Conservation (phyloP, 148 eudicot genomes). For the Rhododendron griersonianum region DNA sequence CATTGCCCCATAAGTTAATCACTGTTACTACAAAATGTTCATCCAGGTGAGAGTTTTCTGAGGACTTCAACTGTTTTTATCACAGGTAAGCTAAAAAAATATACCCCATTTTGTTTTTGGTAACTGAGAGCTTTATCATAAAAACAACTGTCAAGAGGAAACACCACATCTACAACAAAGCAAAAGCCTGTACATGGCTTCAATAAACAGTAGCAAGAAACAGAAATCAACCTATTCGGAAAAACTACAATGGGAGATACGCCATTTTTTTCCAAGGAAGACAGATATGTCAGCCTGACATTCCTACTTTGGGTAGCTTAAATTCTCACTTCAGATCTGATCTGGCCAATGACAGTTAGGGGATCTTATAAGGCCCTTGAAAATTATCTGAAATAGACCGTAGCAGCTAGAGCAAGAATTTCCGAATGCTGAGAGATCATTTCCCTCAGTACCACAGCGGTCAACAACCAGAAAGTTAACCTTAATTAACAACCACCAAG, state of each 20-base stretch:
- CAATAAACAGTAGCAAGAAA: background rate
- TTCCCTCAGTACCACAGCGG: conserved; percentile 68
- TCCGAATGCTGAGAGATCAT: conserved; percentile 64
- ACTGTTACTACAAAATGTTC: background rate
- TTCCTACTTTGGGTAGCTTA: background rate
- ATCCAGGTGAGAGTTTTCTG: background rate
- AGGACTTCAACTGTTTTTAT: too few relatives aligned
- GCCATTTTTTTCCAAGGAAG: background rate
- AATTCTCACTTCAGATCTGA: background rate
- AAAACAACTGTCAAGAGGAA: background rate
- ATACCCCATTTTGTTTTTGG: background rate
- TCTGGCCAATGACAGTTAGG: background rate
- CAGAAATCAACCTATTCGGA: background rate
- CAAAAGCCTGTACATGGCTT: background rate
- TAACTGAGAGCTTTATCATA: background rate
- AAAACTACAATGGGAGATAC: too few relatives aligned
- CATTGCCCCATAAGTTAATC: too few relatives aligned
- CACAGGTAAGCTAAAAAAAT: too few relatives aligned
- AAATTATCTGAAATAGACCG: background rate
- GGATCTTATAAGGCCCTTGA: background rate
- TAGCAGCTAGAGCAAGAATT: conserved; percentile 24
- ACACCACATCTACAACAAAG: background rate
- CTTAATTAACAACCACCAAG: conserved; percentile 26
- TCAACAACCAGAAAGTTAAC: conserved; percentile 84
- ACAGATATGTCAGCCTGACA: background rate